phyloP scores from a whole-genome alignment of 116 monocot genomes.

The Papilionanthe hybrid region DNA sequence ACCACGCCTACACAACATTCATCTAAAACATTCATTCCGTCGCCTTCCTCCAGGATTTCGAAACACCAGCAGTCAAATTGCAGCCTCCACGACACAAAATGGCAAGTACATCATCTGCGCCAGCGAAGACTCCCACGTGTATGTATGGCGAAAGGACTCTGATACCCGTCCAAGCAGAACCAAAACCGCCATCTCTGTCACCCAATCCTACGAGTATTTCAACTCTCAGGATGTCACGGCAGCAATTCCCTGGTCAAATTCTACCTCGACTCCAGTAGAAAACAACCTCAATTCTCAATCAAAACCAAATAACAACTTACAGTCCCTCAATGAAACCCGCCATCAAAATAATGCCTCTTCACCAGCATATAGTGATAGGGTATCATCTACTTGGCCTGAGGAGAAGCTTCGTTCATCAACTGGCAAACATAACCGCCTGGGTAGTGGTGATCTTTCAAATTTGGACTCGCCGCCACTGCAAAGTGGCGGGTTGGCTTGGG shows the following conservation, averaged over 20 bases:
- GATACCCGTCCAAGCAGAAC: slow-evolving; percentile 40
- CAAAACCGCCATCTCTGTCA: slow-evolving; percentile 29
- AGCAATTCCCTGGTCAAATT: slow-evolving; percentile 69
- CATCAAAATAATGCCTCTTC: slow-evolving; percentile 5
- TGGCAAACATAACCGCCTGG: background rate
- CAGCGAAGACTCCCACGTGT: slow-evolving; percentile 90
- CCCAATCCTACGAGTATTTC: slow-evolving; percentile 77
- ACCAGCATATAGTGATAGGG: slow-evolving; percentile 11
- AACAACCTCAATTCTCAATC: slow-evolving; percentile 7
- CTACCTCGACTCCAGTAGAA: background rate
- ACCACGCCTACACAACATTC: too few relatives aligned
- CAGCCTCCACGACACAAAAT: slow-evolving; percentile 69
- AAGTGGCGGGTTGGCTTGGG: slow-evolving; percentile 37
- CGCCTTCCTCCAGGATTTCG: slow-evolving; percentile 51
- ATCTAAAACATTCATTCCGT: too few relatives aligned
- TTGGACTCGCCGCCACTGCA: background rate
- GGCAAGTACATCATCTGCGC: slow-evolving; percentile 79
- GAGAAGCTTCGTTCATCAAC: slow-evolving; percentile 27
- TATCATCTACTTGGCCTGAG: slow-evolving; percentile 32
- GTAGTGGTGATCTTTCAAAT: background rate
- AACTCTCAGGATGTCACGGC: slow-evolving; percentile 71
- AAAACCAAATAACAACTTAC: too few relatives aligned
- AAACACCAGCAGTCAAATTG: slow-evolving; percentile 93
- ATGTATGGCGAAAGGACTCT: slow-evolving; percentile 68
- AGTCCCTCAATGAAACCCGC: too few relatives aligned